Conservation (phyloP, 345 rosid genomes). For the Corchorus olitorius region DNA sequence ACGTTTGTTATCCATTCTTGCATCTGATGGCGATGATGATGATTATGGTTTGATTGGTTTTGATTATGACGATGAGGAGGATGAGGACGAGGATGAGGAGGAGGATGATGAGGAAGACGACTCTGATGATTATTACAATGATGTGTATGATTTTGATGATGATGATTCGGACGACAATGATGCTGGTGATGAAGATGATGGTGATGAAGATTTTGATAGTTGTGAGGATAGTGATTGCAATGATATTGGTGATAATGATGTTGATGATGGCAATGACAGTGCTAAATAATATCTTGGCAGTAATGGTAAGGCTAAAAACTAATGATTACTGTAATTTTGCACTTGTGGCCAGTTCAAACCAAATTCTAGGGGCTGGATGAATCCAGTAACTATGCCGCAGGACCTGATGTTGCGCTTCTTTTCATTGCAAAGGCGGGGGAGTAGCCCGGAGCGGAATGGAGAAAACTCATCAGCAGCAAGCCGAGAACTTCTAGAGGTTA, state of each 20-base stretch:
- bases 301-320: slow-evolving; percentile 20
- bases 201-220: slow-evolving; percentile 21
- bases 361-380: slow-evolving; percentile 57
- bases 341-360: slow-evolving; percentile 62
- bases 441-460: slow-evolving; percentile 34
- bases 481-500: slow-evolving; percentile 50
- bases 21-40: slow-evolving; percentile 24
- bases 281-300: not conserved
- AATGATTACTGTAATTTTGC: slow-evolving; percentile 44
- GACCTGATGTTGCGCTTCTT: slow-evolving; percentile 60
- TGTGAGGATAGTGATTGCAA: not conserved
- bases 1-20: slow-evolving; percentile 33
- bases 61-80: slow-evolving; percentile 30
- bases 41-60: slow-evolving; percentile 25
- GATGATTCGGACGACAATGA: slow-evolving; percentile 3
- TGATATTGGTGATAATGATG: slow-evolving; percentile 24
- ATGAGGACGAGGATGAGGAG: slow-evolving; percentile 28
- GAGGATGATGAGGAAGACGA: slow-evolving; percentile 27
- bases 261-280: not conserved
- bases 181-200: slow-evolving; percentile 22
- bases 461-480: slow-evolving; percentile 45
- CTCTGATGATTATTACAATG: slow-evolving; percentile 13
- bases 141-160: slow-evolving; percentile 20
- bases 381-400: slow-evolving; percentile 39
- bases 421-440: slow-evolving; percentile 43